phyloP scores from a whole-genome alignment of 1,284 basidiomycete genomes.

The Apiotrichum gracile region DNA sequence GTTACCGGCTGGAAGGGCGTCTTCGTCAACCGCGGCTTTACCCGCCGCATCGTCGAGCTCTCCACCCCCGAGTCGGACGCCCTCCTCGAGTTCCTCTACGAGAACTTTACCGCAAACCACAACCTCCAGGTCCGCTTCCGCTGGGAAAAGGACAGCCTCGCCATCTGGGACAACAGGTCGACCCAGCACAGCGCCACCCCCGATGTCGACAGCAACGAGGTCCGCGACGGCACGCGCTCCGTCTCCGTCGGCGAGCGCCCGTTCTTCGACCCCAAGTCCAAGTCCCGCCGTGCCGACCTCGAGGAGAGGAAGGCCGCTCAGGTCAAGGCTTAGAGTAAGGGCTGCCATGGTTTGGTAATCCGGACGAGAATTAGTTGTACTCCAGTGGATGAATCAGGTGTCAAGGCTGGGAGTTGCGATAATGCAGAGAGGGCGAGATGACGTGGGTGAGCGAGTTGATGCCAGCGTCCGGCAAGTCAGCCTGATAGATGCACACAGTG shows the following conservation, averaged over 20 bases:
- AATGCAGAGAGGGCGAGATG: too few relatives aligned
- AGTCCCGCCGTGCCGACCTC: constrained; percentile 11
- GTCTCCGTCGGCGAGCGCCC: constrained; percentile 62
- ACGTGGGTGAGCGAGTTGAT: too few relatives aligned
- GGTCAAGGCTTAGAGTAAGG: background rate
- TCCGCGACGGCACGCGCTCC: constrained; percentile 56
- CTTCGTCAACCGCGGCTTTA: constrained; percentile 61
- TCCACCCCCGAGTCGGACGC: constrained; percentile 53
- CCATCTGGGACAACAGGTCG: constrained; percentile 56
- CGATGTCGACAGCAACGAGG: constrained; percentile 49
- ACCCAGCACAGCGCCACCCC: constrained; percentile 39
- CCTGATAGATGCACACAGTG: too few relatives aligned
- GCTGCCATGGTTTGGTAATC: too few relatives aligned
- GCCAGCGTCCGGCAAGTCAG: too few relatives aligned
- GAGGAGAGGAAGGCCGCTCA: background rate
- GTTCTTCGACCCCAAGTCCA: constrained; percentile 48
- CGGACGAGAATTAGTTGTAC: too few relatives aligned
- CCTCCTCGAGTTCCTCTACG: constrained; percentile 44
- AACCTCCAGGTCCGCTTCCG: constrained; percentile 44
- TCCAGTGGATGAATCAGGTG: too few relatives aligned
- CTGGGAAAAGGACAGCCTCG: constrained; percentile 51
- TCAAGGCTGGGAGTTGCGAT: too few relatives aligned
- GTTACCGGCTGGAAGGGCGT: constrained; percentile 71
- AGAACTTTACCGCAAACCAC: constrained; percentile 51
- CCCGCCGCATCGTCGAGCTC: constrained; percentile 58